A percentile compares a stretch with the other conserved stretches of the same genome.
These are phyloP conservation scores for Moniliophthora roreri DNA, from an alignment of 1,284 basidiomycete genomes.

Conservation along the genomic window DNA sequence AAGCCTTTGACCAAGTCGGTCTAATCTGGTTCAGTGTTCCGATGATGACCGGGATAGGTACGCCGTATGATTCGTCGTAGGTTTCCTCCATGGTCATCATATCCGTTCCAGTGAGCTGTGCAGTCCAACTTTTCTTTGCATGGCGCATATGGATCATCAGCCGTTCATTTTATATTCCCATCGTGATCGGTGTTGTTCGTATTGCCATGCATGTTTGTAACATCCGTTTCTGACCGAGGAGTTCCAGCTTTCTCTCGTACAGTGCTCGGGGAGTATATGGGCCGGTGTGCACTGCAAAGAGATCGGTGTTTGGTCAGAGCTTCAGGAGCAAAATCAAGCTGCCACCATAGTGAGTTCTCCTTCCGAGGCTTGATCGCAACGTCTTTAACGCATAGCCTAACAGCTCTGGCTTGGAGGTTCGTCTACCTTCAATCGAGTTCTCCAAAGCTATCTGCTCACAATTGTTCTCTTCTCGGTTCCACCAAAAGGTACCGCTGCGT, in stretches of 20 bases:
- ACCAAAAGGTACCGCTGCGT: constrained; percentile 10
- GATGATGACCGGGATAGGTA: constrained; percentile 24
- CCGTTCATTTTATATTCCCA: neutral
- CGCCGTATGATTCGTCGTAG: constrained; percentile 7
- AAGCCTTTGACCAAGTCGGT: constrained; percentile 20
- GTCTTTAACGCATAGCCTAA: neutral
- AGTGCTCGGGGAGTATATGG: neutral
- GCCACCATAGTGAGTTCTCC: neutral
- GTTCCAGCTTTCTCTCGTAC: neutral
- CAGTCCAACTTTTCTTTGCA: constrained; percentile 28
- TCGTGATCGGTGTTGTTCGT: neutral
- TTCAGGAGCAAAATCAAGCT: neutral
- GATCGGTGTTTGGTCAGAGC: neutral
- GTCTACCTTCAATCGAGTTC: neutral
- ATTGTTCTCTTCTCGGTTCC: neutral
- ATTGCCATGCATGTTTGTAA: neutral
- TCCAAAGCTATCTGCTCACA: neutral
- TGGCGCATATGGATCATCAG: constrained; percentile 20
- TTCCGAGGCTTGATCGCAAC: neutral
- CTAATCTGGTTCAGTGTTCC: constrained; percentile 27
- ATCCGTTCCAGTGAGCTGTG: constrained; percentile 20
- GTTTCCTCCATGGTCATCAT: neutral
- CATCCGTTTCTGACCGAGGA: neutral
- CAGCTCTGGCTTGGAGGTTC: constrained; percentile 3
- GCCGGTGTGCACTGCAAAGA: neutral